Base-by-base conservation (phyloP, 1,284 basidiomycete species). In the Boletus semigastroideus region DNA sequence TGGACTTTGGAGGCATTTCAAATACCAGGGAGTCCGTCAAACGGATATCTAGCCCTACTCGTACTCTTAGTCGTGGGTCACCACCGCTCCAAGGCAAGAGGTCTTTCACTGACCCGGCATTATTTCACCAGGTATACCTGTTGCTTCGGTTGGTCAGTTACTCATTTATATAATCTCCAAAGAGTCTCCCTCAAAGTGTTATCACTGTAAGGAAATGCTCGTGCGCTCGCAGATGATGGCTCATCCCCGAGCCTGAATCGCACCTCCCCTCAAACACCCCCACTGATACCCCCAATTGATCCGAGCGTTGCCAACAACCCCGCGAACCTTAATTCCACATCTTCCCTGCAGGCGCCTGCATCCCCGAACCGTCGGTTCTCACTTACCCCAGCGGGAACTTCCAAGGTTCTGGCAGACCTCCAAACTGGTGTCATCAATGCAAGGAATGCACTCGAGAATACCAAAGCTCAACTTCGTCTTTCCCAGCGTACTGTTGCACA, bases 371-470 rank as follows among this genome's bases (percentile, higher is more conserved):
- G 78, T 54, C 78, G 84, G 37, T 60, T 76, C 33, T 87, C 87
- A 13, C 73, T 88, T 51, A 82, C 85, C n/a, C 82, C 86, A 0
- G 85, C 83, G 5, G 86, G 86, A 10, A 92, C 89, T 7, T 90
- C 89, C 8, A 90, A 87, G 65, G 90, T 92, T 31, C 74, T 92
- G 46, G 90, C 90, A 3, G 90, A 92, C 66, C 75, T 92, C 34
- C 89, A 92, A 65, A 81, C 87, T 0, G 88, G 88, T 51, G 88
- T 91, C n/a, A 75, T 85, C 46, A 86, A 87, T 57, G 87, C 90
- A 38, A 78, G 83, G 51, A 86, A 83, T 56, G 88, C 88, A 36
- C 75, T 94, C 54, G 90, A 92, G 64, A 90, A 92, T 63, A 90
- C 90, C 6, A 91, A 89, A 64, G 71, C 81, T 16, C 90, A 92